A percentile compares a stretch with the other conserved stretches of the same genome.
Conservation (phyloP, 2,329 filamentous ascomycete species). For the Alternaria triticimaculans region DNA sequence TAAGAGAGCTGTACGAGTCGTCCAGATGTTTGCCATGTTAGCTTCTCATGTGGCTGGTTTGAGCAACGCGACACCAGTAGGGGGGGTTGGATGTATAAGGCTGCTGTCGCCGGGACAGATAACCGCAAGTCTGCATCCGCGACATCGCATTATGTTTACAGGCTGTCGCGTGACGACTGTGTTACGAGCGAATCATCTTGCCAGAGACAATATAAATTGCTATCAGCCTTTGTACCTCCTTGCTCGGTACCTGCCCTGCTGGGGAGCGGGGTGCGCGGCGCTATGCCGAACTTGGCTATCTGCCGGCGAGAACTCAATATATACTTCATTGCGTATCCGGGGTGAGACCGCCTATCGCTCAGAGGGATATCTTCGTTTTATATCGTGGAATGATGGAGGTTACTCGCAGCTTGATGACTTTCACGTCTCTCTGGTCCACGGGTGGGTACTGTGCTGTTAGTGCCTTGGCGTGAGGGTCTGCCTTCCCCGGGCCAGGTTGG, state of each 20-base stretch:
- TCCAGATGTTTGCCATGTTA: conserved; percentile 34
- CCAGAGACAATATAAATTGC: not conserved
- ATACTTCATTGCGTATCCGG: not conserved
- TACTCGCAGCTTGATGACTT: not conserved
- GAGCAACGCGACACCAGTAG: not conserved
- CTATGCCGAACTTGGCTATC: not conserved
- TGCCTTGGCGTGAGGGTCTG: not conserved
- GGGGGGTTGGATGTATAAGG: not conserved
- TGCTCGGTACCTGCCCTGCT: conserved; percentile 2
- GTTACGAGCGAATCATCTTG: conserved; percentile 3
- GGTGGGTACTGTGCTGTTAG: not conserved
- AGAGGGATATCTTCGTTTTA: not conserved
- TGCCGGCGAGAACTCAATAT: not conserved
- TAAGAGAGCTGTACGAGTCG: conserved; percentile 33
- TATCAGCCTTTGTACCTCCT: not conserved
- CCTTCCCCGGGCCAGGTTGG: not conserved
- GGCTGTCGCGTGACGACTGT: not conserved
- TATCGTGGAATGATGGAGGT: not conserved
- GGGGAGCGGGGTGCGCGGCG: conserved; percentile 2
- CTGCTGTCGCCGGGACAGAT: not conserved
- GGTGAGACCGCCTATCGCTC: not conserved
- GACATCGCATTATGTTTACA: not conserved
- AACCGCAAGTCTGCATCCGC: not conserved
- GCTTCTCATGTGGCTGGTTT: not conserved
- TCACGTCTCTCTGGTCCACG: not conserved